phyloP scores from a whole-genome alignment of 768 basidiomycete genomes.

The Boletus patriciae region DNA sequence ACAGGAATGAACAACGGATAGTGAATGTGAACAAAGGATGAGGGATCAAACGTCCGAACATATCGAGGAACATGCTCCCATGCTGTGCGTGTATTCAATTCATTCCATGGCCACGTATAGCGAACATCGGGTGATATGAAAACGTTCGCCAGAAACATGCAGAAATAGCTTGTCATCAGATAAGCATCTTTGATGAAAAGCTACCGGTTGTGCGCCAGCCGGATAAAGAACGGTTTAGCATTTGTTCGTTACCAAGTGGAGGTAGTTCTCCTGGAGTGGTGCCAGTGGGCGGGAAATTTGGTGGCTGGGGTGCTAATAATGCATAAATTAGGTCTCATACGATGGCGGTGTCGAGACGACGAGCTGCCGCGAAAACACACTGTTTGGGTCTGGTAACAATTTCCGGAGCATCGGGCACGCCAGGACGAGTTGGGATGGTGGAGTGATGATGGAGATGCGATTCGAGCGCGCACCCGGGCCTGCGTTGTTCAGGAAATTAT shows the following conservation, averaged over 20 bases:
- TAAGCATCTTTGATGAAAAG: conserved; percentile 25
- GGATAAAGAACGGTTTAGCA: conserved; percentile 10
- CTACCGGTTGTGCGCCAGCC: conserved; percentile 17
- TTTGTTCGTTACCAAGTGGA: conserved; percentile 18
- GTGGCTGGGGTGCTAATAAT: conserved; percentile 7
- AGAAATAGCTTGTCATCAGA: conserved; percentile 24
- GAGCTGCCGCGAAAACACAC: conserved; percentile 7
- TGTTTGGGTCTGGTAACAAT: conserved; percentile 23
- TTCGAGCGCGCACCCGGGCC: background rate
- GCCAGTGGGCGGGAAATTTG: background rate
- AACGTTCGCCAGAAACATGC: conserved; percentile 19
- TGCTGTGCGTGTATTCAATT: conserved; percentile 10
- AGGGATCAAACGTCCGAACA: conserved; percentile 15
- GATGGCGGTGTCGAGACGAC: conserved; percentile 1
- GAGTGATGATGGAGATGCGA: conserved; percentile 8
- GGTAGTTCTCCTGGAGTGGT: conserved; percentile 20
- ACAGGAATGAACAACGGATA: background rate
- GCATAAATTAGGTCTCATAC: background rate
- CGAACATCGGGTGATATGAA: conserved; percentile 28
- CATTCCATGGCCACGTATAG: conserved; percentile 11
- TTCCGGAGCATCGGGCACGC: conserved; percentile 17
- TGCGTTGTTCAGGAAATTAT: conserved; percentile 2
- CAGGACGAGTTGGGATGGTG: conserved; percentile 1
- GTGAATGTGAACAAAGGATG: conserved; percentile 2
- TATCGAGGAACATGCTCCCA: conserved; percentile 14